Percentiles rank a stretch among this genome's conserved stretches.
Evolutionary conservation across 805 yeast species (phyloP).

Genomic region (Cyberlindnera xylosilytica): DNA sequence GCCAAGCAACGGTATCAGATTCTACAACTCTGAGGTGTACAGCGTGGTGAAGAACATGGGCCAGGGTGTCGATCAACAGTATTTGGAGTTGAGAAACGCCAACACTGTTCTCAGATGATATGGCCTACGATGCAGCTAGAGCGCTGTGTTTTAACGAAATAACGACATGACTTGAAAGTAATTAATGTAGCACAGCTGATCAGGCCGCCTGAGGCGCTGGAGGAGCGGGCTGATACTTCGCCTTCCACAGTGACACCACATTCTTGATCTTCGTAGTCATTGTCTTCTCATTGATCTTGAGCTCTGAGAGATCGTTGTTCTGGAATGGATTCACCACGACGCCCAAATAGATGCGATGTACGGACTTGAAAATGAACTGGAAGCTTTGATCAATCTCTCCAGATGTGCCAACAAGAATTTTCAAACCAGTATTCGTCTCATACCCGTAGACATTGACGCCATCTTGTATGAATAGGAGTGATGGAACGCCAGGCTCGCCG

Average conservation of each 20-base stretch:
- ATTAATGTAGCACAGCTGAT: too few relatives aligned
- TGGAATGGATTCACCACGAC: slow-evolving; percentile 65
- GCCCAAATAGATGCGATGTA: slow-evolving; percentile 54
- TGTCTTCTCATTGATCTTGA: slow-evolving; percentile 26
- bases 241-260: slow-evolving; percentile 12
- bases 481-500: slow-evolving; percentile 36
- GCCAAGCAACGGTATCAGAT: slow-evolving; percentile 73
- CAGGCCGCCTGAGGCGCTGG: too few relatives aligned
- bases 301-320: slow-evolving; percentile 18
- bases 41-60: slow-evolving; percentile 74
- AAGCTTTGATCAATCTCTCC: slow-evolving; percentile 29
- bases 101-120: slow-evolving; percentile 51
- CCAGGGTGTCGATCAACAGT: slow-evolving; percentile 92
- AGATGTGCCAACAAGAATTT: slow-evolving; percentile 56
- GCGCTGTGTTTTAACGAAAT: too few relatives aligned
- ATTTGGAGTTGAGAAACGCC: slow-evolving; percentile 81
- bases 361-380: slow-evolving; percentile 32
- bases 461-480: slow-evolving; percentile 61
- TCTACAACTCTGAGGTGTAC: slow-evolving; percentile 79
- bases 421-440: slow-evolving; percentile 66
- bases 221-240: neutral
- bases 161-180: too few relatives aligned
- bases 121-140: too few relatives aligned
- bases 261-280: slow-evolving; percentile 15
- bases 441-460: slow-evolving; percentile 65